Percentiles rank a stretch among this genome's conserved stretches.
Conservation (phyloP, 1,284 basidiomycete species). For the Rhizoctonia solani region DNA sequence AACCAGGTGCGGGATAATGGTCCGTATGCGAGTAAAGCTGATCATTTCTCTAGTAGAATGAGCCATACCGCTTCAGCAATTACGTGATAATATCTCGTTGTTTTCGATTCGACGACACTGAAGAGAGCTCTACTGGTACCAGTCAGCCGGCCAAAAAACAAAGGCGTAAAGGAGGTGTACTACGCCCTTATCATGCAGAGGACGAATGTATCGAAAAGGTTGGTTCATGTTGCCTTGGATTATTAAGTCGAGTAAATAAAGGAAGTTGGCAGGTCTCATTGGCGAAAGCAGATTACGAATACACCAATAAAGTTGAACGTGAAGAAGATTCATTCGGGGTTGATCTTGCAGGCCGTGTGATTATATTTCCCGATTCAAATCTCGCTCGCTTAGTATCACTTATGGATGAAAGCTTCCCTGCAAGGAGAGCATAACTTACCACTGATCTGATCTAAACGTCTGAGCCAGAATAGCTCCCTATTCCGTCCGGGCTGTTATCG, state of each 20-base stretch:
- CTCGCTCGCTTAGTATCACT: slow-evolving; percentile 32
- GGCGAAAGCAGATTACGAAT: slow-evolving; percentile 66
- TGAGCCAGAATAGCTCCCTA: no score
- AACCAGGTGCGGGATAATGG: slow-evolving; percentile 56
- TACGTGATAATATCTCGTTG: slow-evolving; percentile 74
- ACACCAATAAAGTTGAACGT: slow-evolving; percentile 63
- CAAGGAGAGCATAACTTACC: neutral
- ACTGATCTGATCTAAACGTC: no score
- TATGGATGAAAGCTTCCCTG: slow-evolving; percentile 29
- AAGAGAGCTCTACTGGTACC: slow-evolving; percentile 52
- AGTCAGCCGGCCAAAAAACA: slow-evolving; percentile 50
- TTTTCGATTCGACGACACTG: slow-evolving; percentile 66
- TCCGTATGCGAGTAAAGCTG: neutral
- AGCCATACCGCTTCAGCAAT: slow-evolving; percentile 71
- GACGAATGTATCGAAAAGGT: slow-evolving; percentile 77
- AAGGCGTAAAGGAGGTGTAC: slow-evolving; percentile 44
- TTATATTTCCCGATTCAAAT: slow-evolving; percentile 56
- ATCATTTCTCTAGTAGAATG: slow-evolving; percentile 53
- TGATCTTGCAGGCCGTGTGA: slow-evolving; percentile 74
- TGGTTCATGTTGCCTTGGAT: slow-evolving; percentile 39
- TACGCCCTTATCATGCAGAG: slow-evolving; percentile 77
- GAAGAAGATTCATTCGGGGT: slow-evolving; percentile 79
- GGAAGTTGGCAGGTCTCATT: slow-evolving; percentile 57
- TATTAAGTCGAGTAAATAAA: neutral
- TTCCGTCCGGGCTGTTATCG: no score